Base-by-base conservation (phyloP, 768 basidiomycete genomes). In the Lactarius hatsudake region DNA sequence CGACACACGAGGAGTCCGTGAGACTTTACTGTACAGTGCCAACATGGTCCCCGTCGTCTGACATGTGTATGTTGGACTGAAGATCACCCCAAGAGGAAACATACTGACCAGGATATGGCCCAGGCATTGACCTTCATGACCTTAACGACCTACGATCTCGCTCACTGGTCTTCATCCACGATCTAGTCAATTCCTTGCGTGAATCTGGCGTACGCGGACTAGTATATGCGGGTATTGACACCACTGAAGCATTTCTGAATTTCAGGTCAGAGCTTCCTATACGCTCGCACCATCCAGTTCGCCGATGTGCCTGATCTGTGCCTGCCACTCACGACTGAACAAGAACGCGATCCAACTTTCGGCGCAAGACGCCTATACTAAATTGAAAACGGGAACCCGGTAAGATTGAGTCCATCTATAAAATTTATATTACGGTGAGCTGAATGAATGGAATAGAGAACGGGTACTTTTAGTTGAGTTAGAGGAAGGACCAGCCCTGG, bases 71-170 rank as follows among this genome's bases (percentile, higher is more conserved):
- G 86, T 62, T 48, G 18, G 13, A 13, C 59, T n/a, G 57, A 5
- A 36, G 20, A 54, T 23, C 30, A 23, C n/a, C 58, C 8, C 23
- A 36, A 20, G 15, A 43, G 30, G 18, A 60, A 26, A 34, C 13
- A 13, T 26, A 55, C 43, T 69, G 57, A 70, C 61, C 1, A 17
- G n/a, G 20, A 20, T 40, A 43, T 38, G 48, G 17, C 20, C 15
- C 64, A 89, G 88, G 81, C 72, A 75, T 84, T 68, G 88, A 90
- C 75, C 80, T 90, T 38, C 83, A 89, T 72, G 89, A 91, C 76
- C 79, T 90, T 65, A 79, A 90, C 62, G 84, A 87, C 71, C 75
- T 89, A 48, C 84, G 86, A 56, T 82, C 87, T 57, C 83, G 86
- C 55, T 83, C 84, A 51, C 79, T 91, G 17, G 69, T 83, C 32